These are phyloP conservation scores for Phytophthora meadii DNA, from an alignment of 352 stramenopile species.

Conservation along the genomic window DNA sequence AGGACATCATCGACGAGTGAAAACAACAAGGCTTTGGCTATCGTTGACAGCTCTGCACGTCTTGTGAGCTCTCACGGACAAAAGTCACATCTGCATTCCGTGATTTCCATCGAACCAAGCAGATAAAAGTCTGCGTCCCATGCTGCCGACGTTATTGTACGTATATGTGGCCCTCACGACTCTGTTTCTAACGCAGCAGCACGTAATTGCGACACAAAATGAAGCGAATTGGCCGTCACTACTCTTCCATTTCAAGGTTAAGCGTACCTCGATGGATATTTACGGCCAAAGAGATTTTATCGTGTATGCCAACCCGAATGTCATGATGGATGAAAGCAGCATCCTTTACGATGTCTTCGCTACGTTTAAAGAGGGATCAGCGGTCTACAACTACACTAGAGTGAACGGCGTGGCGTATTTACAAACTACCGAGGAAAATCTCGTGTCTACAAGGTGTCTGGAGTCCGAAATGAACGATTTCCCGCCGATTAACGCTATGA, in stretches of 20 bases:
- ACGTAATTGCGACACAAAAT: neutral
- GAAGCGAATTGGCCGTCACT: slow-evolving; percentile 28
- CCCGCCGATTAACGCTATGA: slow-evolving; percentile 29
- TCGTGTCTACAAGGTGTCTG: slow-evolving; percentile 18
- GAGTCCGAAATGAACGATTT: slow-evolving; percentile 22
- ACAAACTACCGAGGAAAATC: neutral
- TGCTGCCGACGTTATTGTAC: slow-evolving; percentile 1
- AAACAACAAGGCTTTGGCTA: neutral
- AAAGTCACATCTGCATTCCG: neutral
- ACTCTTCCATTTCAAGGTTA: slow-evolving; percentile 34
- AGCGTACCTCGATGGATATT: slow-evolving; percentile 36
- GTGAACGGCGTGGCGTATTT: slow-evolving; percentile 36
- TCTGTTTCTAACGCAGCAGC: neutral
- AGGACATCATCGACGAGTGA: neutral
- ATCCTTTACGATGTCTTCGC: slow-evolving; percentile 36
- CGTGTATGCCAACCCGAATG: slow-evolving; percentile 31
- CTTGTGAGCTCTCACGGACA: neutral
- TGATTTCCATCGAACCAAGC: slow-evolving; percentile 3
- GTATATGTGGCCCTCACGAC: neutral
- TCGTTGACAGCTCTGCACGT: neutral
- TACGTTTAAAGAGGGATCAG: slow-evolving; percentile 12
- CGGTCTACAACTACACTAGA: slow-evolving; percentile 33
- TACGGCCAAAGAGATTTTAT: slow-evolving; percentile 33
- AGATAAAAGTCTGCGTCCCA: neutral
- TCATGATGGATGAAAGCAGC: slow-evolving; percentile 6